Evolutionary conservation across 129 eudicot species (phyloP).

Genomic region (Chrysanthemum seticuspe): DNA sequence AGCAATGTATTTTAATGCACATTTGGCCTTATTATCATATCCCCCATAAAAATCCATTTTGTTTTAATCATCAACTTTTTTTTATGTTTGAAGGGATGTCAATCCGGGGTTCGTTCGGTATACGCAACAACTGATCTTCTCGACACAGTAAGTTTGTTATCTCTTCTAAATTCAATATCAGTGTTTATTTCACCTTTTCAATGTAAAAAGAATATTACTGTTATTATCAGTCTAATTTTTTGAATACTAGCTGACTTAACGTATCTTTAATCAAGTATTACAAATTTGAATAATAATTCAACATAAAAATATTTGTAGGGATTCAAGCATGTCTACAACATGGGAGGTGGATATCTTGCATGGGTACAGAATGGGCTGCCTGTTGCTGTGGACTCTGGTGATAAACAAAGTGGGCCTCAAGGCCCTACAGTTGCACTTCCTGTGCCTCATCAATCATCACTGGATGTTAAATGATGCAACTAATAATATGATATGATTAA

Average conservation of each 20-base stretch:
- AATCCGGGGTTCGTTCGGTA: slow-evolving; percentile 80
- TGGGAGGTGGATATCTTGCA: slow-evolving; percentile 82
- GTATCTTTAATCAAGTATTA: not conserved
- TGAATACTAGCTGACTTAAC: not conserved
- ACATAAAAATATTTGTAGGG: slow-evolving; percentile 44
- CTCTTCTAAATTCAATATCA: not conserved
- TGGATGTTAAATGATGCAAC: not conserved
- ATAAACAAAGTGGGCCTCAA: slow-evolving; percentile 3
- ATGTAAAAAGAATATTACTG: not conserved
- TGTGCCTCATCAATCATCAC: not conserved
- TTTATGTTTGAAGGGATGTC: slow-evolving; percentile 70
- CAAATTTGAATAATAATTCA: no score
- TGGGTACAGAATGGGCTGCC: slow-evolving; percentile 68
- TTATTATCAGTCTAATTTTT: no score
- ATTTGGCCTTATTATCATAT: no score
- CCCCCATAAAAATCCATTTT: not conserved
- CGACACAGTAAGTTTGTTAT: slow-evolving; percentile 55
- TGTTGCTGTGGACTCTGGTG: slow-evolving; percentile 16
- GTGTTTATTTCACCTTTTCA: not conserved
- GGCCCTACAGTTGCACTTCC: slow-evolving; percentile 16
- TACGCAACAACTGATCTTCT: slow-evolving; percentile 80
- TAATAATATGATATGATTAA: not conserved
- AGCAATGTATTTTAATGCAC: no score
- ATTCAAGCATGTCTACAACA: slow-evolving; percentile 70
- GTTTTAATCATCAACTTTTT: not conserved